A percentile compares a stretch with the other conserved stretches of the same genome.
These are phyloP conservation scores for Penicillium brevicompactum DNA, from an alignment of 2,329 filamentous ascomycete species.

Conservation along the genomic window DNA sequence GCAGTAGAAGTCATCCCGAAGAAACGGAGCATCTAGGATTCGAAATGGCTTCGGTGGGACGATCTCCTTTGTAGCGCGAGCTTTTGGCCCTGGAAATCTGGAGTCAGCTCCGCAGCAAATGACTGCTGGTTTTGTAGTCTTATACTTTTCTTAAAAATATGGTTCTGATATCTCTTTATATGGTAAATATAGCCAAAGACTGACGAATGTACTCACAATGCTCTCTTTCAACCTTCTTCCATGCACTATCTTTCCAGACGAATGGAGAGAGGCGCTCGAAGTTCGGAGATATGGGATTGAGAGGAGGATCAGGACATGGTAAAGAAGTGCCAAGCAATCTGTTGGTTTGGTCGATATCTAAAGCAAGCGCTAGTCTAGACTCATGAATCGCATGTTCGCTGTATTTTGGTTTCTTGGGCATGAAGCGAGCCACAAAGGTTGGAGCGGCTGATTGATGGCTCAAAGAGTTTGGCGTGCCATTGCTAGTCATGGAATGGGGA, in stretches of 20 bases:
- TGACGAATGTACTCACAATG: conserved; percentile 34
- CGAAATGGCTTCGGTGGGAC: conserved; percentile 77
- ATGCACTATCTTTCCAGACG: conserved; percentile 44
- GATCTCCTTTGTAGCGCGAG: conserved; percentile 37
- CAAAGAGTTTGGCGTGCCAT: conserved; percentile 66
- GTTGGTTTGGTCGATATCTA: conserved; percentile 72
- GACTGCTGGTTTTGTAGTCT: neutral
- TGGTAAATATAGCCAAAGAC: conserved; percentile 4
- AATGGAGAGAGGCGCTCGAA: conserved; percentile 37
- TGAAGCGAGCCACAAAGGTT: conserved; percentile 59
- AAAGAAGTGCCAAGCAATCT: conserved; percentile 63
- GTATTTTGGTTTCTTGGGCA: conserved; percentile 52
- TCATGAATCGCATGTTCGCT: conserved; percentile 71
- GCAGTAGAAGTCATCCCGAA: conserved; percentile 97
- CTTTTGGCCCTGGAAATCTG: conserved; percentile 26
- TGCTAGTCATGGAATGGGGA: conserved; percentile 51
- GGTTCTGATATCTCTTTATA: neutral
- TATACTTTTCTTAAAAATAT: conserved; percentile 10
- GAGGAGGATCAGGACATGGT: conserved; percentile 21
- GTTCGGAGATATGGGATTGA: conserved; percentile 27
- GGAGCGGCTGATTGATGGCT: conserved; percentile 73
- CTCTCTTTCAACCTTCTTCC: conserved; percentile 35
- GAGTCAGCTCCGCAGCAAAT: conserved; percentile 15
- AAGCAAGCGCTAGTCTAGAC: conserved; percentile 73
- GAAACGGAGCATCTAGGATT: conserved; percentile 81